phyloP scores from a whole-genome alignment of 192 early-diverging fungal genomes.

The Rhizophagus clarus region DNA sequence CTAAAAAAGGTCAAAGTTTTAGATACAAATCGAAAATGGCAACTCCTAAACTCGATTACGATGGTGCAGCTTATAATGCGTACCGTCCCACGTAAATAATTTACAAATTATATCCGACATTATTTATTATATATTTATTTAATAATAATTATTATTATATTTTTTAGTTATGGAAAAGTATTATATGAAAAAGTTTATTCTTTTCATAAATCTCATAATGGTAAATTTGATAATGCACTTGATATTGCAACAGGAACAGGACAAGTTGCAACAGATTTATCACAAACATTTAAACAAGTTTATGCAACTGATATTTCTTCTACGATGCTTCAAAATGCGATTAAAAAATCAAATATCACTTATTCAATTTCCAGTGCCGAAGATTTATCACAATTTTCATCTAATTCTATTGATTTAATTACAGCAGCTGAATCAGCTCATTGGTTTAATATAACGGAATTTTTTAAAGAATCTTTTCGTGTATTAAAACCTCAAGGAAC shows the following conservation, averaged over 20 bases:
- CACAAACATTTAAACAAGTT: conserved; percentile 52
- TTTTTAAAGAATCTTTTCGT: conserved; percentile 59
- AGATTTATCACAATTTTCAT: conserved; percentile 37
- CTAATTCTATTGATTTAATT: conserved; percentile 46
- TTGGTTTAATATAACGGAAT: conserved; percentile 59
- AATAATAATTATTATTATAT: too few species aligned
- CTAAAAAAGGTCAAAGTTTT: not conserved
- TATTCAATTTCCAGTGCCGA: conserved; percentile 47
- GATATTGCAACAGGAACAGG: conserved; percentile 64
- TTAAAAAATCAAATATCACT: conserved; percentile 43
- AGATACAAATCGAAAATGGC: conserved; percentile 29
- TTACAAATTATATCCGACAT: not conserved
- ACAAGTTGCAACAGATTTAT: conserved; percentile 49
- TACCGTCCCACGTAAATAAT: conserved; percentile 35
- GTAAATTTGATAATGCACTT: conserved; percentile 45
- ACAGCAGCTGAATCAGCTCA: conserved; percentile 53
- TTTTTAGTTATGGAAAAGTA: conserved; percentile 30
- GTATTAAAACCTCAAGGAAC: conserved; percentile 64
- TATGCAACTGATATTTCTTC: conserved; percentile 47
- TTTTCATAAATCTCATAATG: conserved; percentile 43
- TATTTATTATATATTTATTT: too few species aligned
- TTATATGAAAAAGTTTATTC: conserved; percentile 48
- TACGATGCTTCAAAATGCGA: conserved; percentile 44
- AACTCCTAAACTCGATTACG: conserved; percentile 39
- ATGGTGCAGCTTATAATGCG: conserved; percentile 41